Base-by-base conservation (phyloP, 768 basidiomycete genomes). In the Trametes sanguinea region DNA sequence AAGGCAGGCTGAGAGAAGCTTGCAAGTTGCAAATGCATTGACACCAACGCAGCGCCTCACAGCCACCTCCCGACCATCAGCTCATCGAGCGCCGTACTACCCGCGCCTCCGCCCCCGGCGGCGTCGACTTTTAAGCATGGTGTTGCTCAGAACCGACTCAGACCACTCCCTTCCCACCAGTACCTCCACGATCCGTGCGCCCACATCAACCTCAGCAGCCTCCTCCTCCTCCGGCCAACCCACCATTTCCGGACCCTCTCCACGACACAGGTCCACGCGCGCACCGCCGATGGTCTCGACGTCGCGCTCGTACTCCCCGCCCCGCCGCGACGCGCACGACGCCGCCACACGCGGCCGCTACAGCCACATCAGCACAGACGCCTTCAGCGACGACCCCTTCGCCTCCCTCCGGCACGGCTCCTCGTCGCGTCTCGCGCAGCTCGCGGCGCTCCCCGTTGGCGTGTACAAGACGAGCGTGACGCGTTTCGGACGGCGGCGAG, bases 401-500 rank as follows among this genome's bases (percentile, higher is more conserved):
- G 52, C 60, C 87, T 83, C 57, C 70, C 14, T 32, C n/a, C 75
- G 62, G 75, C 80, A 13, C 85, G 84, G 58, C 17, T 30, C 57
- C 16, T 29, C 22, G 22, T 22, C 58, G 42, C 76, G 80, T 42
- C 67, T 88, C 13, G 83, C 83, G 9, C 62, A 90, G 50, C 78
- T 80, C 65, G 65, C 87, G 53, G 84, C 84, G 60, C 87, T 90
- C 70, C 80, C 86, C 14, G 73, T 77, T 7, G 81, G 84, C 65
- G 67, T 90, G 57, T 84, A 88, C 74, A 81, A 83, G 54, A 78
- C 80, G 66, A 79, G 77, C 63, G 74, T 84, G 53, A 72, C 80
- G 52, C 85, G 83, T 51, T 83, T 88, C 68, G 85, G 86, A 35
- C 79, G 84, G 61, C 81, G 81, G 72, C 75, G 84, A 57, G 86